Conservation (phyloP, 345 rosid genomes). For the Sisymbrium irio region DNA sequence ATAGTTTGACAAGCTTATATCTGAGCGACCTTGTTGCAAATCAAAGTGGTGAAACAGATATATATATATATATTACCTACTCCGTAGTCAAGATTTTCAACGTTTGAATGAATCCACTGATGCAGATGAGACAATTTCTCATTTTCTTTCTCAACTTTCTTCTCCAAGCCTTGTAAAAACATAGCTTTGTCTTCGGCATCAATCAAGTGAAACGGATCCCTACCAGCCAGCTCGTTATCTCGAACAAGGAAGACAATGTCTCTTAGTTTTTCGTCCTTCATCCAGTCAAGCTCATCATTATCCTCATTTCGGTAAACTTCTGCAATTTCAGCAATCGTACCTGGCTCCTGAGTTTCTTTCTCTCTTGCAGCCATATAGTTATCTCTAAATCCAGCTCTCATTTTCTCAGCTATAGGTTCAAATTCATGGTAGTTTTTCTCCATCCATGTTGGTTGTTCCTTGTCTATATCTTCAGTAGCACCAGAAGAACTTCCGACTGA, state of each 20-base stretch:
- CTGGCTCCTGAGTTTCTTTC: conserved; percentile 39
- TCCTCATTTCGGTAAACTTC: conserved; percentile 47
- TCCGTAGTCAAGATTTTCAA: conserved; percentile 90
- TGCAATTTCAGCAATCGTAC: conserved; percentile 35
- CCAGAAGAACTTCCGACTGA: conserved; percentile 25
- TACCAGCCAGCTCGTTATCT: conserved; percentile 82
- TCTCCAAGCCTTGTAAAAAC: conserved; percentile 81
- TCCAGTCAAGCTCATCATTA: conserved; percentile 78
- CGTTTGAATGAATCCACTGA: conserved; percentile 78
- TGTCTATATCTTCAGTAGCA: conserved; percentile 23
- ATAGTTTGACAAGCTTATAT: conserved; percentile 2
- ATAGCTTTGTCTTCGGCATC: conserved; percentile 65
- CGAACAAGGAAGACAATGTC: conserved; percentile 83
- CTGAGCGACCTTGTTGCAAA: not conserved
- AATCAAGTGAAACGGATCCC: conserved; percentile 79
- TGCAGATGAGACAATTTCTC: conserved; percentile 61
- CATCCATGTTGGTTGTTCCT: conserved; percentile 47
- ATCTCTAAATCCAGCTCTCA: conserved; percentile 72
- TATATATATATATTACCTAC: conserved; percentile 56
- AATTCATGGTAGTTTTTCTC: conserved; percentile 65
- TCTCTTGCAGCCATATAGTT: conserved; percentile 68
- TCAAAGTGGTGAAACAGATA: conserved; percentile 8
- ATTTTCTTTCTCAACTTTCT: conserved; percentile 80
- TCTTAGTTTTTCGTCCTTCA: conserved; percentile 76
- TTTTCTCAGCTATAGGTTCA: conserved; percentile 62